These are phyloP conservation scores for Westerdykella ornata DNA, from an alignment of 2,329 filamentous ascomycete species.

Conservation along the genomic window DNA sequence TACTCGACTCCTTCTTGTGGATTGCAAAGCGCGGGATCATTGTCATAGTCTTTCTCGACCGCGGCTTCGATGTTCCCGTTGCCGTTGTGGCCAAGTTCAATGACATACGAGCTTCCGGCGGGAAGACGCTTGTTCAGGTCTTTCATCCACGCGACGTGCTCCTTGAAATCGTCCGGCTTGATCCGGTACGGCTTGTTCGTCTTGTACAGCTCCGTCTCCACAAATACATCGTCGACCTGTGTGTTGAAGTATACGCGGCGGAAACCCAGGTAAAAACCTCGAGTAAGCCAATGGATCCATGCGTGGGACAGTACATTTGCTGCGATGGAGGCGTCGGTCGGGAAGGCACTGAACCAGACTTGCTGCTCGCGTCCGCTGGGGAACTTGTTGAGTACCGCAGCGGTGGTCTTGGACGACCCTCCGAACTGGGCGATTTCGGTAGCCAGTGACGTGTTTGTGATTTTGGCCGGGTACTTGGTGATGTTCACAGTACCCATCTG, in stretches of 20 bases:
- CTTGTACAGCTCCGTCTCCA: slow-evolving; percentile 37
- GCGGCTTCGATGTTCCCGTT: slow-evolving; percentile 25
- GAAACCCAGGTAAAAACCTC: slow-evolving; percentile 50
- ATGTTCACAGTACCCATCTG: slow-evolving; percentile 27
- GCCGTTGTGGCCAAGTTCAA: slow-evolving; percentile 26
- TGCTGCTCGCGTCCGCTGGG: slow-evolving; percentile 50
- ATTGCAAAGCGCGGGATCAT: slow-evolving; percentile 17
- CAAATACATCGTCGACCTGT: slow-evolving; percentile 56
- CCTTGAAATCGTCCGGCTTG: slow-evolving; percentile 15
- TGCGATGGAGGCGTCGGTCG: slow-evolving; percentile 43
- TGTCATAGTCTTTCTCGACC: slow-evolving; percentile 14
- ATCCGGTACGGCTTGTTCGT: slow-evolving; percentile 46
- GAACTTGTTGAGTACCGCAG: slow-evolving; percentile 51
- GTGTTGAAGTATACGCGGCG: slow-evolving; percentile 49
- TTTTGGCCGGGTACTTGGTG: slow-evolving; percentile 52
- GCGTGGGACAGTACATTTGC: slow-evolving; percentile 53
- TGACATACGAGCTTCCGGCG: slow-evolving; percentile 14
- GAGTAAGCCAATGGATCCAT: slow-evolving; percentile 55
- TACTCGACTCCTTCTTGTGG: slow-evolving; percentile 33
- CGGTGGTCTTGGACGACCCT: slow-evolving; percentile 33
- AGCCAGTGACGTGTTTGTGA: slow-evolving; percentile 47
- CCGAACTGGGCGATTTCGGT: slow-evolving; percentile 49
- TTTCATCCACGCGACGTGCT: slow-evolving; percentile 17
- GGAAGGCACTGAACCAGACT: slow-evolving; percentile 52
- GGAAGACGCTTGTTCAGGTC: slow-evolving; percentile 19